A percentile compares a stretch with the other conserved stretches of the same genome.
These are phyloP conservation scores for Thalassiosira ordinaria DNA, from an alignment of 352 stramenopile genomes.

Conservation along the genomic window DNA sequence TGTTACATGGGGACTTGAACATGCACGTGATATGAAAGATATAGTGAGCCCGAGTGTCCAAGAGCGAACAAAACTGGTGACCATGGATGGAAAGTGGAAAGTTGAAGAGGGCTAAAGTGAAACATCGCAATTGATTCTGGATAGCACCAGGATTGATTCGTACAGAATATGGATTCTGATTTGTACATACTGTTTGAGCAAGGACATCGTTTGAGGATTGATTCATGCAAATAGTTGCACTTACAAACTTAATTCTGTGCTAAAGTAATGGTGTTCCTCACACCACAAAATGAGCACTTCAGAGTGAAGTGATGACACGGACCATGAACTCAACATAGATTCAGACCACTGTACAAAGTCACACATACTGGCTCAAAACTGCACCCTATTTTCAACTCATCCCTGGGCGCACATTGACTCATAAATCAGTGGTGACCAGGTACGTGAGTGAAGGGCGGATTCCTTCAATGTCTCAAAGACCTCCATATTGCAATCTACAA, in stretches of 20 bases:
- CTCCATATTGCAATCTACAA: slow-evolving; percentile 78
- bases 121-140: not conserved
- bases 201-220: no score
- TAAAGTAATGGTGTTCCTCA: no score
- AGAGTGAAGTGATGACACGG: no score
- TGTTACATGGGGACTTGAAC: slow-evolving; percentile 44
- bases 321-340: not conserved
- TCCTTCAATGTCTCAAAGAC: slow-evolving; percentile 45
- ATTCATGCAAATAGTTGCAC: no score
- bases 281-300: no score
- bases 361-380: not conserved
- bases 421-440: slow-evolving; percentile 60
- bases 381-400: slow-evolving; percentile 18
- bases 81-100: slow-evolving; percentile 40
- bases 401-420: slow-evolving; percentile 57
- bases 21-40: slow-evolving; percentile 41
- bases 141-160: no score
- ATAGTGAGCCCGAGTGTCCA: slow-evolving; percentile 34
- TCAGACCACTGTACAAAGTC: not conserved
- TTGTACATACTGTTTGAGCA: no score
- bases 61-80: slow-evolving; percentile 52
- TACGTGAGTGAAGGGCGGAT: slow-evolving; percentile 18
- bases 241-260: no score
- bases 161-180: no score
- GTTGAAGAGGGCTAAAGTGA: slow-evolving; percentile 39